Evolutionary conservation across 2,329 filamentous ascomycete species (phyloP).

Genomic region (Colletotrichum destructivum): DNA sequence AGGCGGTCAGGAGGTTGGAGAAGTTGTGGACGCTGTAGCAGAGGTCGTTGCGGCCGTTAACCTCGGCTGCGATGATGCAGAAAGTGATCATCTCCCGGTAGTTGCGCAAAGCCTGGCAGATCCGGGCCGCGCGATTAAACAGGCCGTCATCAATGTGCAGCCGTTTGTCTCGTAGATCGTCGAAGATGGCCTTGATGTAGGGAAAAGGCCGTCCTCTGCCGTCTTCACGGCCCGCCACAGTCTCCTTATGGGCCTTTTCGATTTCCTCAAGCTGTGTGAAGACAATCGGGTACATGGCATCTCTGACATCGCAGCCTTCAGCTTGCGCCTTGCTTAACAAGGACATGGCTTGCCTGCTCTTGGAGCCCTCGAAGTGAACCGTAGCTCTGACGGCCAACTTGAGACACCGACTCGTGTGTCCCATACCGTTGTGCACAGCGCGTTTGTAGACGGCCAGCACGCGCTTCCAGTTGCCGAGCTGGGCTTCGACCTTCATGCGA

Average conservation of each 20-base stretch:
- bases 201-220: conserved; percentile 19
- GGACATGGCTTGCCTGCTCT: conserved; percentile 52
- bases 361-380: conserved; percentile 51
- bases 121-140: conserved; percentile 54
- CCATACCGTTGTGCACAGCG: conserved; percentile 53
- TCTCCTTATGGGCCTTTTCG: conserved; percentile 43
- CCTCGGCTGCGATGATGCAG: conserved; percentile 54
- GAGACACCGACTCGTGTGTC: conserved; percentile 58
- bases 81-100: conserved; percentile 50
- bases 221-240: conserved; percentile 31
- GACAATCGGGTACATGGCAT: conserved; percentile 58
- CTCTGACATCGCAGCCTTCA: conserved; percentile 59
- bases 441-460: conserved; percentile 58
- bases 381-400: conserved; percentile 64
- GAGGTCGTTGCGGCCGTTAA: conserved; percentile 55
- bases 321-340: conserved; percentile 58
- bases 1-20: conserved; percentile 53
- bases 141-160: conserved; percentile 53
- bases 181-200: conserved; percentile 44
- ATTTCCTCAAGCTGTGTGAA: conserved; percentile 55
- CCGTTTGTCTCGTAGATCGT: conserved; percentile 48
- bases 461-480: conserved; percentile 49
- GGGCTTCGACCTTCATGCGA: conserved; percentile 59
- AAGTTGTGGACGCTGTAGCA: conserved; percentile 58
- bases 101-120: conserved; percentile 49